Evolutionary conservation across 2,329 filamentous ascomycete genomes (phyloP).

Genomic region (Cladosporium colombiae): DNA sequence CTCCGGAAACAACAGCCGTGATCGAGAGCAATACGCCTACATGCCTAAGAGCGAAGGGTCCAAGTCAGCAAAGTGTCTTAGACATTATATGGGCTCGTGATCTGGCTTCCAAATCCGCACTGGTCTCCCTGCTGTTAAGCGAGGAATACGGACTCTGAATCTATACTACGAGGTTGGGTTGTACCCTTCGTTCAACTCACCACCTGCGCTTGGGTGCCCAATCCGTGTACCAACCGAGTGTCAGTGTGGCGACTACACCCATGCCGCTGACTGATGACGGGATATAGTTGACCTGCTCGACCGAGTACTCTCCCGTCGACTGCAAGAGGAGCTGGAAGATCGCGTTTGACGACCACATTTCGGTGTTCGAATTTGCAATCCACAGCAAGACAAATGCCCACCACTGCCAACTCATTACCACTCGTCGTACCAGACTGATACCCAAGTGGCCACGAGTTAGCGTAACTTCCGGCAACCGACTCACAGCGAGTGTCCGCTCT

Average conservation of each 20-base stretch:
- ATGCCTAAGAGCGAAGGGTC: slow-evolving; percentile 23
- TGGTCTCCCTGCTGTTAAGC: too few relatives aligned
- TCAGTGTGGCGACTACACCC: slow-evolving; percentile 30
- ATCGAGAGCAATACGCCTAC: slow-evolving; percentile 31
- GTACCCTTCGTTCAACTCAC: too few relatives aligned
- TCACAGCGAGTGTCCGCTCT: slow-evolving; percentile 28
- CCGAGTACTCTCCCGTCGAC: slow-evolving; percentile 27
- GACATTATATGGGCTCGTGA: too few relatives aligned
- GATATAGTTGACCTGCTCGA: slow-evolving; percentile 31
- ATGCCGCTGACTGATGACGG: slow-evolving; percentile 30
- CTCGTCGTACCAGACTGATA: slow-evolving; percentile 27
- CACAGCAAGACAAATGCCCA: slow-evolving; percentile 32
- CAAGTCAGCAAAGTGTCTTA: too few relatives aligned
- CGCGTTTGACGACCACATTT: slow-evolving; percentile 33
- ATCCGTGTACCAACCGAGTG: slow-evolving; percentile 33
- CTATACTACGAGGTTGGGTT: too few relatives aligned
- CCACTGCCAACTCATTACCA: slow-evolving; percentile 32
- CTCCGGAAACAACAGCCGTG: slow-evolving; percentile 31
- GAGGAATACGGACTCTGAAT: too few relatives aligned
- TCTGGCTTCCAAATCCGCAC: too few relatives aligned
- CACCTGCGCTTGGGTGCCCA: slow-evolving; percentile 26
- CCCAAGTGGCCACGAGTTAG: slow-evolving; percentile 29
- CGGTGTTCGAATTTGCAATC: slow-evolving; percentile 33
- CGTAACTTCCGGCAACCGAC: slow-evolving; percentile 29
- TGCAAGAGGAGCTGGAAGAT: slow-evolving; percentile 32